Evolutionary conservation across 73 alveolate species (phyloP), one percentile per base, ranked within the genome.

Genomic region (Paramecium biaurelia): DNA sequence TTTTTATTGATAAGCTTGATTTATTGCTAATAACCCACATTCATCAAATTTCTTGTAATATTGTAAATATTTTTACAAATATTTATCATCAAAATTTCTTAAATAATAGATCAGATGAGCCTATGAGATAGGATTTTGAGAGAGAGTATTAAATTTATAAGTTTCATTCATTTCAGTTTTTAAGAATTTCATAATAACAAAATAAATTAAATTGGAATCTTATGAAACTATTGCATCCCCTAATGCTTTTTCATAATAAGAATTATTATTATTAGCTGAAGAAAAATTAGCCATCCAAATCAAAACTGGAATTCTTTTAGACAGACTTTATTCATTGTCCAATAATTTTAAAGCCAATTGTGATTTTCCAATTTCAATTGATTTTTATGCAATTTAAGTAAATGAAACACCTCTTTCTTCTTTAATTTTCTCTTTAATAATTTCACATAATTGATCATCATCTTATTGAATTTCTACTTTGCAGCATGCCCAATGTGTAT

Each of bases 401-500:
- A 84, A 88, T 28, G 89, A 85, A 56, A 93, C 94, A 5, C 86
- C 76, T 45, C 92, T 93, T 45, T 82, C 92, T 26, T 70, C 72
- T 32, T 57, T 88, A 49, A 93, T 86, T 21, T 93, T 93, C 14
- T 49, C 85, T 15, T 70, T 84, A 53, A 93, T 86, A 11, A 68
- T 45, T 47, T 92, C 74, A 34, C 89, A 89, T 30, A 93, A 59
- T 43, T 34, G 15, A 23, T 89, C 76, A 93, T 93, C 96, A 23
- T 72, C 88, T 12, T 34, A 11, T 24, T 85, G 56, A 5, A 34
- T 45, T 72, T 76, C 85, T n/a, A 93, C 85, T 30, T 88, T 90
- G 5, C 92, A 68, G 49, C 92, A 76, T 0, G 96, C 96, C 96
- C 96, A 93, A 53, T 93, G 96, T 24, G 86, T 87, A 88, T 59